These are phyloP conservation scores for Basidiobolus meristosporus DNA, from an alignment of 371 early-diverging fungal species.

Conservation along the genomic window DNA sequence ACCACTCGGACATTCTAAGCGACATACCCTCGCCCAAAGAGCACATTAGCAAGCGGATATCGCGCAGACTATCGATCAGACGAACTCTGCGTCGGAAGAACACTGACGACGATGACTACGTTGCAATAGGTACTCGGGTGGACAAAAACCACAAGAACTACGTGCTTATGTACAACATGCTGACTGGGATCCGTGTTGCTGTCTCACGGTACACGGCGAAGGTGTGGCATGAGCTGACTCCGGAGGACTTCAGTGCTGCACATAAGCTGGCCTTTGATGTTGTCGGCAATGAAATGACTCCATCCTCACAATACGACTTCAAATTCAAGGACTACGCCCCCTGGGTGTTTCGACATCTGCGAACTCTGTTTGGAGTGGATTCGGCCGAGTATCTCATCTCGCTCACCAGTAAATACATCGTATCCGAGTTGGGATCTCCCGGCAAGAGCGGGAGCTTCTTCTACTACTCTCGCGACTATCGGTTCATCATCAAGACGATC, in stretches of 20 bases:
- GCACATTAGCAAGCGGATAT: no score
- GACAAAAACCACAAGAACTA: constrained; percentile 47
- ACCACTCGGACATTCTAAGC: no score
- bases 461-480: constrained; percentile 90
- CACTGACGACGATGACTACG: constrained; percentile 24
- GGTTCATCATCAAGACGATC: constrained; percentile 95
- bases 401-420: constrained; percentile 85
- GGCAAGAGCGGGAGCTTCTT: constrained; percentile 93
- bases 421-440: constrained; percentile 86
- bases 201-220: constrained; percentile 76
- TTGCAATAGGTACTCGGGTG: constrained; percentile 36
- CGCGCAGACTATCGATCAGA: no score
- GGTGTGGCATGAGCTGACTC: constrained; percentile 38
- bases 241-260: constrained; percentile 66
- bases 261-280: constrained; percentile 89
- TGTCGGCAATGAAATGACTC: constrained; percentile 81
- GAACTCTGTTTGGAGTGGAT: constrained; percentile 73
- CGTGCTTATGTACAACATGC: constrained; percentile 93
- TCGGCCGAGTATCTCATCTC: constrained; percentile 90
- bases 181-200: constrained; percentile 80
- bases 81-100: no score
- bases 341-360: constrained; percentile 79
- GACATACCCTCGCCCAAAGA: no score
- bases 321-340: constrained; percentile 97
- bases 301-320: constrained; percentile 86